These are phyloP conservation scores for Penicillium nucicola DNA, from an alignment of 495 filamentous ascomycete species.

Conservation along the genomic window DNA sequence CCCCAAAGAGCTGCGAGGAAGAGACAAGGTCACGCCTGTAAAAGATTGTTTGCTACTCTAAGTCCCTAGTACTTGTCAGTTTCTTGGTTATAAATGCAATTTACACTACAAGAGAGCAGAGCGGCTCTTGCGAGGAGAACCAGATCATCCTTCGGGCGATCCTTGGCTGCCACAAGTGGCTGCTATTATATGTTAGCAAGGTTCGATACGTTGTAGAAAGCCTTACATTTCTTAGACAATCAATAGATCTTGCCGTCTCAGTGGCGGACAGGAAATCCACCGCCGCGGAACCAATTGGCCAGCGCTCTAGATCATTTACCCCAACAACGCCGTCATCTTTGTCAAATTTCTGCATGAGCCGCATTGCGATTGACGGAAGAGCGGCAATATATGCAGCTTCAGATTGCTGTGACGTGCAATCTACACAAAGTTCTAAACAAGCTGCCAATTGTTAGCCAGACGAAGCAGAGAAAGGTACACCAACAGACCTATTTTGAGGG, in stretches of 20 bases:
- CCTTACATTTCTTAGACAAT: not conserved
- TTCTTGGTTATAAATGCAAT: not conserved
- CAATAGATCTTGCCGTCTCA: not conserved
- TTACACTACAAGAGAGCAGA: constrained; percentile 1
- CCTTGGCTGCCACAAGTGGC: not conserved
- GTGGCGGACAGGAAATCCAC: not conserved
- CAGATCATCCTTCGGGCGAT: constrained; percentile 3
- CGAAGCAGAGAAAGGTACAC: not conserved
- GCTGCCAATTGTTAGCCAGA: not conserved
- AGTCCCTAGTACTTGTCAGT: not conserved
- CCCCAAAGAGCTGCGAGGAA: too few relatives aligned
- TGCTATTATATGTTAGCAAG: constrained; percentile 3
- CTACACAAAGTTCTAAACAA: not conserved
- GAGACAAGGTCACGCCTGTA: too few relatives aligned
- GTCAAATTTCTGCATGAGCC: not conserved
- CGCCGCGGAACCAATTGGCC: not conserved
- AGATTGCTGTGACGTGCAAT: not conserved
- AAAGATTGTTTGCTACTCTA: too few relatives aligned
- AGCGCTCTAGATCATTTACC: not conserved
- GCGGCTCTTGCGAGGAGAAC: constrained; percentile 1
- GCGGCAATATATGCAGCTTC: not conserved
- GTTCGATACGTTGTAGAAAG: not conserved
- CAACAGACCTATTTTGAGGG: not conserved
- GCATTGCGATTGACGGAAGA: not conserved
- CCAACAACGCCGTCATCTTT: not conserved